These are phyloP conservation scores for Kappamyces sp. DNA, from an alignment of 192 early-diverging fungal genomes.

Conservation along the genomic window DNA sequence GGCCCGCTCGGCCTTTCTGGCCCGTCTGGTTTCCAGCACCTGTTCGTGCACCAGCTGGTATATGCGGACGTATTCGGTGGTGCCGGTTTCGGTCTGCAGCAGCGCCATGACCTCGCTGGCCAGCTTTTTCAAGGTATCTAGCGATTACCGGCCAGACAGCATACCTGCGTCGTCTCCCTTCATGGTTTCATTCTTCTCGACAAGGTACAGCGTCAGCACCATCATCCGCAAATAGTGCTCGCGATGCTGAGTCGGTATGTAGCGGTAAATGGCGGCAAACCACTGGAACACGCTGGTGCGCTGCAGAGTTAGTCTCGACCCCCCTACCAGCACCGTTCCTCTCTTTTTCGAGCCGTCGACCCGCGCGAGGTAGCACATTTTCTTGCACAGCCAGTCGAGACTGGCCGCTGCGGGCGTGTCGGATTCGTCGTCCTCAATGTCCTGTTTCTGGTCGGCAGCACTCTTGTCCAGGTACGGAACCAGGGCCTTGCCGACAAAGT, in stretches of 20 bases:
- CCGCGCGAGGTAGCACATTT: conserved; percentile 59
- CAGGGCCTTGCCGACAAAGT: conserved; percentile 75
- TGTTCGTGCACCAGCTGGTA: conserved; percentile 65
- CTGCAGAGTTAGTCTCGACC: conserved; percentile 30
- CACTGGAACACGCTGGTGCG: conserved; percentile 80
- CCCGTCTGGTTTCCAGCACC: conserved; percentile 54
- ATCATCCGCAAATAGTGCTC: conserved; percentile 64
- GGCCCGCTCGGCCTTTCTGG: conserved; percentile 57
- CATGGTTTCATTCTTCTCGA: conserved; percentile 63
- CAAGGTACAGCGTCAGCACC: conserved; percentile 74
- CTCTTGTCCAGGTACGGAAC: conserved; percentile 16
- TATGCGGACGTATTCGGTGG: conserved; percentile 57
- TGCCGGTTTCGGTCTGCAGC: conserved; percentile 69
- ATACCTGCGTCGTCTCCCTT: conserved; percentile 62
- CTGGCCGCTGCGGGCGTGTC: conserved; percentile 18
- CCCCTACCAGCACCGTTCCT: conserved; percentile 28
- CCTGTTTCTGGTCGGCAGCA: conserved; percentile 16
- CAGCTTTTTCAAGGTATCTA: conserved; percentile 67
- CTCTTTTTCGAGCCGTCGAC: conserved; percentile 45
- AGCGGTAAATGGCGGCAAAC: conserved; percentile 79
- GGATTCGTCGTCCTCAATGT: conserved; percentile 19
- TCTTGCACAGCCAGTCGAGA: conserved; percentile 57
- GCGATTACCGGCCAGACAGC: conserved; percentile 9
- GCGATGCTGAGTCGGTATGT: conserved; percentile 53
- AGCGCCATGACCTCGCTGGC: conserved; percentile 75